These are phyloP conservation scores for Dendrobium chrysotoxum DNA, from an alignment of 106 monocot genomes.

Conservation along the genomic window DNA sequence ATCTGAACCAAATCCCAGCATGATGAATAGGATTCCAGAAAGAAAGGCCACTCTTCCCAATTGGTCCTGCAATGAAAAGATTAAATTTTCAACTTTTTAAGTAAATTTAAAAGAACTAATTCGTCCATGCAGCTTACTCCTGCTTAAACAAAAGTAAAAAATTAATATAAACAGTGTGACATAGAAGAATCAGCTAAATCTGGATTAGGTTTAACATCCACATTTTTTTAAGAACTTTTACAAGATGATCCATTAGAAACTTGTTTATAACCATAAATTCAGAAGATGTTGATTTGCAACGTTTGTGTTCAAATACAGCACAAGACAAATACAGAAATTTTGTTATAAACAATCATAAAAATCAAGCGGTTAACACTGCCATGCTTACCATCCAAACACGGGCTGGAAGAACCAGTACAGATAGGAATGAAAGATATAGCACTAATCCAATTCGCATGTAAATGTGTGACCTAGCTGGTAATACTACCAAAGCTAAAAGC, in stretches of 20 bases:
- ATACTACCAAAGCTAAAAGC: conserved; percentile 82
- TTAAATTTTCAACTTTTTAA: not conserved
- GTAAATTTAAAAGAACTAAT: not conserved
- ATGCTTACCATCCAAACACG: conserved; percentile 76
- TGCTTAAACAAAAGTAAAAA: not conserved
- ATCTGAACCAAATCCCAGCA: conserved; percentile 89
- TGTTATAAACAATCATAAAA: not conserved
- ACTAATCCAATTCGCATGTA: conserved; percentile 81
- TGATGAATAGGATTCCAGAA: conserved; percentile 83
- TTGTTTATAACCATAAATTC: not conserved
- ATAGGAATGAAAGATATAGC: conserved; percentile 63
- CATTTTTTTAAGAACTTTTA: not conserved
- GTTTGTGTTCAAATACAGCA: not conserved
- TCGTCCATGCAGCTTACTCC: not conserved
- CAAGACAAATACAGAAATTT: not conserved
- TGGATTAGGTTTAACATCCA: not conserved
- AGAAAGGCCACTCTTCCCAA: conserved; percentile 83
- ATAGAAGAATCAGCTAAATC: not conserved
- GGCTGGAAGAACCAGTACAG: conserved; percentile 73
- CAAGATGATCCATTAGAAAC: not conserved
- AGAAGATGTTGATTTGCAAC: not conserved
- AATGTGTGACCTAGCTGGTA: conserved; percentile 92
- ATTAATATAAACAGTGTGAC: not conserved
- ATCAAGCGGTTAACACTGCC: not conserved
- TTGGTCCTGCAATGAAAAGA: conserved; percentile 66